Percentiles rank a stretch among this genome's conserved stretches.
Conservation (phyloP, 306 rosid species). For the Abrus pulchellus region DNA sequence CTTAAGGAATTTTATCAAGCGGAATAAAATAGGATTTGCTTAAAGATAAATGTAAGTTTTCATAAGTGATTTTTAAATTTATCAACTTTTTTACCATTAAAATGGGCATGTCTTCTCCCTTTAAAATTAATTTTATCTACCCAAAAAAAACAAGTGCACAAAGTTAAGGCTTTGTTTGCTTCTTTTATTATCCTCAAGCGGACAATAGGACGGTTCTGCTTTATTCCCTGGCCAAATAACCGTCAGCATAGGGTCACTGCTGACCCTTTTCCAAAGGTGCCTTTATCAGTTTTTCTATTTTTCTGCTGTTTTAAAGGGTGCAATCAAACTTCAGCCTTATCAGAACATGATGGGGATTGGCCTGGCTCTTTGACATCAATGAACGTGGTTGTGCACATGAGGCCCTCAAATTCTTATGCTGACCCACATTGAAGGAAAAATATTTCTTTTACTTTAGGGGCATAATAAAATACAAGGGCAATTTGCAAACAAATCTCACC, state of each 20-base stretch:
- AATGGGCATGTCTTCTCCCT: too few species aligned
- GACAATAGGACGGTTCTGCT: constrained; percentile 64
- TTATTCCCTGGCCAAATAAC: constrained; percentile 65
- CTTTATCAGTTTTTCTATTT: constrained; percentile 32
- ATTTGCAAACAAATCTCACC: constrained; percentile 45
- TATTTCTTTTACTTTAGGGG: constrained; percentile 1
- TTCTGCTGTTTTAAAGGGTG: constrained; percentile 38
- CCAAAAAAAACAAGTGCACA: constrained; percentile 32
- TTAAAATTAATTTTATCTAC: too few species aligned
- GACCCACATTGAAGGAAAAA: constrained; percentile 35
- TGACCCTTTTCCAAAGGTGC: constrained; percentile 61
- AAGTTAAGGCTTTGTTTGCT: constrained; percentile 53
- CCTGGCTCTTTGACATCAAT: constrained; percentile 53
- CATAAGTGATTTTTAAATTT: too few species aligned
- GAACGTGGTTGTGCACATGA: constrained; percentile 66
- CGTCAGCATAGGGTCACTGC: constrained; percentile 71
- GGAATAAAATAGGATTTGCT: too few species aligned
- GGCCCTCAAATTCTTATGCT: constrained; percentile 48
- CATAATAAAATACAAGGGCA: constrained; percentile 23
- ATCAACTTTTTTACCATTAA: too few species aligned
- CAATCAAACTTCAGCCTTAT: constrained; percentile 64
- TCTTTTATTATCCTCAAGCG: constrained; percentile 67
- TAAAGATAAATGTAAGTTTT: too few species aligned
- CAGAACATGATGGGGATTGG: constrained; percentile 54
- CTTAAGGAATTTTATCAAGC: neutral